Evolutionary conservation across 1,284 basidiomycete genomes (phyloP).

Genomic region (Cryptococcus maquisensis): DNA sequence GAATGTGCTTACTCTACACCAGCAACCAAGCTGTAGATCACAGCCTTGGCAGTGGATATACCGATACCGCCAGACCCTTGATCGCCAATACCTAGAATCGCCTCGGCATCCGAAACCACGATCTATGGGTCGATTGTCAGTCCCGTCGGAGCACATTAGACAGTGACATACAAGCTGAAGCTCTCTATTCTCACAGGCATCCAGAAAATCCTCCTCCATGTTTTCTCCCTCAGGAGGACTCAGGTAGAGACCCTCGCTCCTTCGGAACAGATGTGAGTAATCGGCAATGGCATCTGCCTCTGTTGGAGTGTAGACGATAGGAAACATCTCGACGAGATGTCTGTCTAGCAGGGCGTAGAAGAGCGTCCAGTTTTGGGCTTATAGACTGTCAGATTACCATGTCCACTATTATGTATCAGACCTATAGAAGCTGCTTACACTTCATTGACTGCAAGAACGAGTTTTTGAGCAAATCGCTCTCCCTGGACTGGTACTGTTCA

Average conservation of each 20-base stretch:
- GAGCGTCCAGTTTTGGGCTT: conserved; percentile 66
- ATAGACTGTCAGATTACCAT: neutral
- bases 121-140: conserved; percentile 26
- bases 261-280: conserved; percentile 73
- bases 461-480: conserved; percentile 61
- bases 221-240: conserved; percentile 23
- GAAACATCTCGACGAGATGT: conserved; percentile 61
- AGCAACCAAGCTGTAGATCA: conserved; percentile 72
- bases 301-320: conserved; percentile 60
- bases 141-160: neutral
- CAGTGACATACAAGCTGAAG: conserved; percentile 30
- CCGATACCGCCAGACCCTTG: conserved; percentile 48
- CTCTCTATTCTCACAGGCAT: conserved; percentile 33
- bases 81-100: conserved; percentile 66
- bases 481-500: conserved; percentile 50
- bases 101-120: conserved; percentile 57
- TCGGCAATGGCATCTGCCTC: conserved; percentile 72
- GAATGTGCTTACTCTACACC: conserved; percentile 58
- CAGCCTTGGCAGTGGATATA: conserved; percentile 66
- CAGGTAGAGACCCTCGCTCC: conserved; percentile 46
- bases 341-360: conserved; percentile 63
- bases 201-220: conserved; percentile 41
- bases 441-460: conserved; percentile 64
- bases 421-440: conserved; percentile 29
- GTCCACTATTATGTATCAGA: neutral